These are phyloP conservation scores for Malus domestica DNA, from an alignment of 306 rosid genomes.

Conservation along the genomic window ASM211411v1 NC_041796.1:31573501-31574000, in stretches of 20 bases:
- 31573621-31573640: no score
- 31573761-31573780: neutral
- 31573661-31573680: slow-evolving; percentile 76
- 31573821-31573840: slow-evolving; percentile 42
- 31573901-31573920: no score
- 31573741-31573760: no score
- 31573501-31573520: slow-evolving; percentile 37
- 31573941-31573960: no score
- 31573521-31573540: slow-evolving; percentile 42
- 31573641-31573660: slow-evolving; percentile 35
- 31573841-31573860: slow-evolving; percentile 32
- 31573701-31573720: slow-evolving; percentile 2
- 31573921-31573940: no score
- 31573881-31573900: slow-evolving; percentile 32
- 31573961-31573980: neutral
- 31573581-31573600: slow-evolving; percentile 4
- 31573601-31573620: neutral
- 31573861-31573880: slow-evolving; percentile 28
- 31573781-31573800: neutral
- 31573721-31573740: no score
- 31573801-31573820: neutral
- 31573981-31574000: neutral
- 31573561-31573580: slow-evolving; percentile 7
- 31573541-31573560: neutral
- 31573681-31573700: slow-evolving; percentile 48